These are phyloP conservation scores for Halenospora varia DNA, from an alignment of 495 filamentous ascomycete genomes.

Conservation along the genomic window DNA sequence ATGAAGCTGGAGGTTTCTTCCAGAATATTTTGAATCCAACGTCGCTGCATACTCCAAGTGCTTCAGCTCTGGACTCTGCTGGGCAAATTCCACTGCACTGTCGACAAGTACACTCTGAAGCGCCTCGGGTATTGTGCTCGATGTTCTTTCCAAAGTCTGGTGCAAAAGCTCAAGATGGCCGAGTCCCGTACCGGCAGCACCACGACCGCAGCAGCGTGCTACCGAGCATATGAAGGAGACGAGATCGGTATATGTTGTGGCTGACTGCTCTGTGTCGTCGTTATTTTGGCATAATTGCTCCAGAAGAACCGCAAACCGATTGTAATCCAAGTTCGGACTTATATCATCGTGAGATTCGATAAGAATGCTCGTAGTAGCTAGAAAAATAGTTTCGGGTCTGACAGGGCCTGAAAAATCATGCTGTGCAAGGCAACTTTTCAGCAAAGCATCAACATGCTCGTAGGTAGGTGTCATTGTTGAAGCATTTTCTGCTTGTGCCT, in stretches of 20 bases:
- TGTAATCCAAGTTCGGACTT: background rate
- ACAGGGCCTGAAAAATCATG: background rate
- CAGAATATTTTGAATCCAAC: slow-evolving; percentile 14
- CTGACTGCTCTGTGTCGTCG: background rate
- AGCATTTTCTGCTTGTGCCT: slow-evolving; percentile 3
- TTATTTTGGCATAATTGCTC: background rate
- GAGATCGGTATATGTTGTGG: slow-evolving; percentile 19
- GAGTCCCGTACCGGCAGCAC: slow-evolving; percentile 28
- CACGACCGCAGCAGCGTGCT: slow-evolving; percentile 33
- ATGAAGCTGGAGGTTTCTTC: background rate
- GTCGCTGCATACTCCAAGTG: slow-evolving; percentile 21
- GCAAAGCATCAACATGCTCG: slow-evolving; percentile 9
- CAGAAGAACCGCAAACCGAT: slow-evolving; percentile 1
- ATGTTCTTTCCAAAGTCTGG: background rate
- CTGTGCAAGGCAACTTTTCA: slow-evolving; percentile 4
- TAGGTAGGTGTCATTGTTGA: background rate
- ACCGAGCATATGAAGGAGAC: slow-evolving; percentile 30
- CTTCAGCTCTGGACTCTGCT: slow-evolving; percentile 10
- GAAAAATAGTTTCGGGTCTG: background rate
- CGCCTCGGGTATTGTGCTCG: background rate
- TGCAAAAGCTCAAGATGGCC: slow-evolving; percentile 31
- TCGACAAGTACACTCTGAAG: slow-evolving; percentile 19
- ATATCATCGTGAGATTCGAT: background rate
- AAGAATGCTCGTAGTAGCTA: slow-evolving; percentile 12
- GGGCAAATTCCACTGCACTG: slow-evolving; percentile 22